Base-by-base conservation (phyloP, 2,329 filamentous ascomycete species). In the Shiraia bambusicola region DNA sequence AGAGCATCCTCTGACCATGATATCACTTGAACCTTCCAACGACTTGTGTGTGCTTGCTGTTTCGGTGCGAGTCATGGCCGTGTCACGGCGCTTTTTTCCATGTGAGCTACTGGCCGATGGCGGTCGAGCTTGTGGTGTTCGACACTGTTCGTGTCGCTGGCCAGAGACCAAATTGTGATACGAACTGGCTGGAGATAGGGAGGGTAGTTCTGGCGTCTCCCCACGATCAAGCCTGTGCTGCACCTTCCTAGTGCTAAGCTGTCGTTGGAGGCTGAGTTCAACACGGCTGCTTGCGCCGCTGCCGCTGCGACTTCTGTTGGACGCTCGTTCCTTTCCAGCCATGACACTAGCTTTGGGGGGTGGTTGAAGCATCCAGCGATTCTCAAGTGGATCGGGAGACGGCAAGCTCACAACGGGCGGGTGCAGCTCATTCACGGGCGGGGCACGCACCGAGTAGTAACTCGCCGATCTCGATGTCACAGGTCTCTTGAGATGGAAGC, bases 281-380 rank as follows among this genome's bases (percentile, higher is more conserved):
- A 64, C 55, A 34, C 69, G 65, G 41, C 72, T 74, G 51, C 67
- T 71, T 14, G 64, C 63, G 6, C 65, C 60, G 34, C 68, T 70
- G 6, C 63, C 66, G 59, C 82, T 87, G 26, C 74, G 74, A 50
- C 80, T 84, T 39, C 83, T 74, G 56, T 77, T 81, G 3, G 50
- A 54, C 14, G 86, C 83, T 22, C 82, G 81, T 26, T 87, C 81
- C 65, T 91, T 93, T 52, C 90, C 91, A 51, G 86, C 87, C 91
- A 96, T 96, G 45, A 95, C 77, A 65, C 86, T 90, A 42, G 91
- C 89, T 25, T 85, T 81, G n/a, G 91, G 91, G 1, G 90, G 89
- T 2, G 91, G 91, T 61, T 95, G 88, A 37, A 95, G 74, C 90
- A 96, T 95, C 91, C 91, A 96, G 60, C 78, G 79, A 40, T 87